Evolutionary conservation across 2,329 filamentous ascomycete genomes (phyloP), one percentile per base, ranked within the genome.

Genomic region (Botrytis deweyae): DNA sequence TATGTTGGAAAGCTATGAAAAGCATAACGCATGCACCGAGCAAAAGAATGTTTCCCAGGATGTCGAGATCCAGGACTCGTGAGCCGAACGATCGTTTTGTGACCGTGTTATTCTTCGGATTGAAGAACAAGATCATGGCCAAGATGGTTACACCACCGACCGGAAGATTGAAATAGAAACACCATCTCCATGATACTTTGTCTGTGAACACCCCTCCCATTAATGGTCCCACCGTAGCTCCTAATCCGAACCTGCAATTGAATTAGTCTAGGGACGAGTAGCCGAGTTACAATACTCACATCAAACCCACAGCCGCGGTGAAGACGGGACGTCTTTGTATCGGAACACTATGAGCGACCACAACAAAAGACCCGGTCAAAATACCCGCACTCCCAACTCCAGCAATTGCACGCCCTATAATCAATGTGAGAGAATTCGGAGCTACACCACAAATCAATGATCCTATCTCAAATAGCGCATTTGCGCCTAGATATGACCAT

Each of bases 371-470:
- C 0, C 85, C 85, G 0, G 81, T 75, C 80, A 83, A 29, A 36
- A 80, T 77, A 2, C 79, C 81, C 72, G 90, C 90, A 40, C 88
- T 89, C 18, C 89, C 90, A 69, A 88, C 84, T 77, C 90, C 90
- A 79, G 92, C 90, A 62, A 92, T 84, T 0, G 88, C 87, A 78
- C 90, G 84, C 25, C 88, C 89, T 8, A 85, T 86, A 73, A 92
- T 87, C 58, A 92, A 83, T 87, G 91, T 90, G 46, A 86, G 83
- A 77, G 91, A 87, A 77, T 85, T 89, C 70, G 85, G 84, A 10
- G 88, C 83, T 38, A 90, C 77, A 1, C 85, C 90, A 58, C 88
- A 88, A 38, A 92, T 83, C 70, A 91, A 81, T 42, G 88, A 79
- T 82, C 16, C 78, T 71, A 64, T 40, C 44, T 49, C 61, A 52